phyloP scores from a whole-genome alignment of 2,329 filamentous ascomycete species.

The Xylaria sp. region DNA sequence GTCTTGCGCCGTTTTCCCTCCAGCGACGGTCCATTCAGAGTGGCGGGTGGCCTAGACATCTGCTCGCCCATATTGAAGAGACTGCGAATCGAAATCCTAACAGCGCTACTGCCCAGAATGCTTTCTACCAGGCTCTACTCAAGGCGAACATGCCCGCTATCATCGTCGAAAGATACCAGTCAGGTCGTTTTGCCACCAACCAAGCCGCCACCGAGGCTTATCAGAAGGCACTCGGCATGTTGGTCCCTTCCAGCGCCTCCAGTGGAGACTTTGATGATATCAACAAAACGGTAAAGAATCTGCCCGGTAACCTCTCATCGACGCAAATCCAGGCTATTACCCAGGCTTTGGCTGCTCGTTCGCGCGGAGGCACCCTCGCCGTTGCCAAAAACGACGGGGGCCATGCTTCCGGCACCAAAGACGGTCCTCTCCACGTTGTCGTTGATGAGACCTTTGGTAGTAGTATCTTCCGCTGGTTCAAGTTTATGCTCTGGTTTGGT shows the following conservation, averaged over 20 bases:
- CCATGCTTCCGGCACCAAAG: slow-evolving; percentile 64
- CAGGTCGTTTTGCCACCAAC: slow-evolving; percentile 78
- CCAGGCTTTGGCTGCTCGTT: slow-evolving; percentile 72
- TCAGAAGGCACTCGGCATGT: slow-evolving; percentile 59
- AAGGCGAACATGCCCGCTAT: slow-evolving; percentile 93
- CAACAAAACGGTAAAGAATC: slow-evolving; percentile 29
- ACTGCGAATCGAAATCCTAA: slow-evolving; percentile 87
- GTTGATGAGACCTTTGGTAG: slow-evolving; percentile 83
- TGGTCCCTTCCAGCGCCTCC: slow-evolving; percentile 31
- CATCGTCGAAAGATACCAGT: slow-evolving; percentile 82
- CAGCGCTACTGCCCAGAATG: slow-evolving; percentile 83
- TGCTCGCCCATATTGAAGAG: slow-evolving; percentile 82
- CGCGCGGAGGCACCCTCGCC: slow-evolving; percentile 61
- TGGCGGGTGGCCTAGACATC: slow-evolving; percentile 51
- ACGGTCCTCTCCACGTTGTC: slow-evolving; percentile 87
- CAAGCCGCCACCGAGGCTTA: slow-evolving; percentile 73
- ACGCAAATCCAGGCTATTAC: slow-evolving; percentile 72
- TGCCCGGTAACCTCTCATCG: slow-evolving; percentile 43
- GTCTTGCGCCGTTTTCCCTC: slow-evolving; percentile 14
- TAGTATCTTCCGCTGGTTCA: slow-evolving; percentile 84
- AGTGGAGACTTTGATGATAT: slow-evolving; percentile 27
- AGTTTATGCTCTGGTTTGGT: slow-evolving; percentile 74
- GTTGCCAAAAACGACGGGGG: slow-evolving; percentile 40
- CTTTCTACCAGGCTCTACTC: slow-evolving; percentile 87
- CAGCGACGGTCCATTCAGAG: slow-evolving; percentile 39